phyloP scores from a whole-genome alignment of 179 eudicot species.

The Drosera spatulata region DNA sequence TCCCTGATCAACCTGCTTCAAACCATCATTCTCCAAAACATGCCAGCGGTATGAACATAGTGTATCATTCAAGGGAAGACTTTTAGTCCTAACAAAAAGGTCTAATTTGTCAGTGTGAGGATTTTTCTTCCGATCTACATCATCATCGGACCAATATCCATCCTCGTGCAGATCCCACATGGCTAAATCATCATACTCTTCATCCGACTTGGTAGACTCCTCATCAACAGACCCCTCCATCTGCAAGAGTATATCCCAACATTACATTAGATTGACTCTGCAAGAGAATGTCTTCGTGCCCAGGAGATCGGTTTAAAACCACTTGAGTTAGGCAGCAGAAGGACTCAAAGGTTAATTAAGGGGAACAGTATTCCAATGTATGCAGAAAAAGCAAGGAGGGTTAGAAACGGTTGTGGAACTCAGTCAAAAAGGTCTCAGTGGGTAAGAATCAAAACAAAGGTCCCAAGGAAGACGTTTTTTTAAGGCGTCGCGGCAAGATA shows the following conservation, averaged over 20 bases:
- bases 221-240: constrained; percentile 96
- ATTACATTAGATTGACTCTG: background rate
- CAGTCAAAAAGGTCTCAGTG: too few species aligned
- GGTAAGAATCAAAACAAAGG: too few species aligned
- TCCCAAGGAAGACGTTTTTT: too few species aligned
- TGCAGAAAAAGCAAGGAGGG: too few species aligned
- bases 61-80: constrained; percentile 29
- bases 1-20: constrained; percentile 17
- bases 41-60: constrained; percentile 7
- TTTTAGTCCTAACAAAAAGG: constrained; percentile 35
- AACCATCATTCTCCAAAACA: constrained; percentile 27
- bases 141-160: constrained; percentile 44
- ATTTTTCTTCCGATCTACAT: constrained; percentile 11
- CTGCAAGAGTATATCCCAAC: constrained; percentile 10
- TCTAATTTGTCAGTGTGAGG: constrained; percentile 15
- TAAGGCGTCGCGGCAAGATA: background rate
- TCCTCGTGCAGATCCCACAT: constrained; percentile 58
- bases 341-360: too few species aligned
- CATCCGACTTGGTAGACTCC: constrained; percentile 78
- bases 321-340: too few species aligned
- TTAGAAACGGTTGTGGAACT: too few species aligned
- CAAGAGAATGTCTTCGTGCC: too few species aligned
- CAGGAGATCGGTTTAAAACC: too few species aligned
- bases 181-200: constrained; percentile 86
- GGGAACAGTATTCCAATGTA: too few species aligned